Evolutionary conservation across 2,329 filamentous ascomycete genomes (phyloP), one percentile per base, ranked within the genome.

Genomic region (Hymenoscyphus fructigenus): DNA sequence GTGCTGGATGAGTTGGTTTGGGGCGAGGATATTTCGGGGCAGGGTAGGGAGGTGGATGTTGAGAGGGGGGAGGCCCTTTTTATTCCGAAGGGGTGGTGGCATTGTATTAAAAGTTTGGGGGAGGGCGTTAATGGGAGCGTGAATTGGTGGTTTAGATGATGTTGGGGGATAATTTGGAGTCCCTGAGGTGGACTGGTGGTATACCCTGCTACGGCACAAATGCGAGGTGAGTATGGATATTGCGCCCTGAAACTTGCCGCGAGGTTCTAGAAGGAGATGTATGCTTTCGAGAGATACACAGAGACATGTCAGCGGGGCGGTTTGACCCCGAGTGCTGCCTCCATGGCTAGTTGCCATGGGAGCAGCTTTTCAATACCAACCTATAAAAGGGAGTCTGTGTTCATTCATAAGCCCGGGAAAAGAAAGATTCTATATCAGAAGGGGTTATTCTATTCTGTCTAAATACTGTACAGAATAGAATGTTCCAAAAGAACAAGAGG

Each of bases 31-130:
- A 26, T 29, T 1, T n/a, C 20, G 15, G 26, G 44, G 12, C 62
- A 69, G 60, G 44, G 65, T 26, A 26, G 71, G 65, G 66, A 76
- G 70, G 85, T 83, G 1, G 75, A 78, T 4, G 74, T 98, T 15
- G 76, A 79, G 0, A 80, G 85, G 3, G 91, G 90, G 0, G 90
- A 95, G 78, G 87, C 84, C 0, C 73, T 96, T 9, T 95, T 92
- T 75, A 92, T 96, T 44, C 92, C 92, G 0, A 85, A 86, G 66
- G 90, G 90, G 1, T 95, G 91, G 91, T 96, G 92, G 92, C 92
- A 96, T 82, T 91, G 89, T 74, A 85, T 96, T 62, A 88, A 84
- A 73, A 90, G 91, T 47, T 72, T 83, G 57, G 86, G 85, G 17
- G 17, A 57, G 77, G 80, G 63, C 53, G 79, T 62, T 81, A 74